Percentiles rank a stretch among this genome's conserved stretches.
Conservation (phyloP, 1,284 basidiomycete genomes). For the Cronartium quercuum region DNA sequence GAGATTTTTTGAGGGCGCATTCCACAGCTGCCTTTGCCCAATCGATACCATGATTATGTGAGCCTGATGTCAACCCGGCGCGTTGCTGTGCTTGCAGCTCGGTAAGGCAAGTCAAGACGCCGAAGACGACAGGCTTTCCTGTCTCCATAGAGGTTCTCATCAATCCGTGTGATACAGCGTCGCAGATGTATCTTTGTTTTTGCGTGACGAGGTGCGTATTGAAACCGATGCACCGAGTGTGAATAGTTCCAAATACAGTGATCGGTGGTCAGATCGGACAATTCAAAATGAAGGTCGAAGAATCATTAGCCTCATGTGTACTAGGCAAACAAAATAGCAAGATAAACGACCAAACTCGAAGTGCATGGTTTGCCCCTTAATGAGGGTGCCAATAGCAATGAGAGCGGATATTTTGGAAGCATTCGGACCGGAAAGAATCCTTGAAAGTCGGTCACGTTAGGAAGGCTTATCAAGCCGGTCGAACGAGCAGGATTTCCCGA, state of each 20-base stretch:
- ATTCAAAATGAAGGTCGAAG: not conserved
- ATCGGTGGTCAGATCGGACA: not conserved
- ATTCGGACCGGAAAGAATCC: slow-evolving; percentile 6
- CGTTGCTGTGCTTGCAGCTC: slow-evolving; percentile 92
- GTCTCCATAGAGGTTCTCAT: slow-evolving; percentile 92
- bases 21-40: slow-evolving; percentile 37
- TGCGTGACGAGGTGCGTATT: slow-evolving; percentile 40
- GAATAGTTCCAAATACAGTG: not conserved
- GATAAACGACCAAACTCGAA: slow-evolving; percentile 60
- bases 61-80: slow-evolving; percentile 57
- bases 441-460: not conserved
- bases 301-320: too few species aligned
- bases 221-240: not conserved
- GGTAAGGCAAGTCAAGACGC: slow-evolving; percentile 83
- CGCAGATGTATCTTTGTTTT: slow-evolving; percentile 71
- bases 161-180: slow-evolving; percentile 80
- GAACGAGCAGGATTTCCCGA: not conserved
- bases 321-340: too few species aligned
- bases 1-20: slow-evolving; percentile 13
- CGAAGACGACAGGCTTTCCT: slow-evolving; percentile 91
- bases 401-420: slow-evolving; percentile 63
- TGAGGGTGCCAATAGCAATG: slow-evolving; percentile 92
- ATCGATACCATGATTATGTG: slow-evolving; percentile 25
- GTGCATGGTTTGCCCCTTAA: slow-evolving; percentile 96
- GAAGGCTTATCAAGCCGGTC: not conserved